Base-by-base conservation (phyloP, 257 asterid genomes). In the Nicotiana tomentosiformis region DNA sequence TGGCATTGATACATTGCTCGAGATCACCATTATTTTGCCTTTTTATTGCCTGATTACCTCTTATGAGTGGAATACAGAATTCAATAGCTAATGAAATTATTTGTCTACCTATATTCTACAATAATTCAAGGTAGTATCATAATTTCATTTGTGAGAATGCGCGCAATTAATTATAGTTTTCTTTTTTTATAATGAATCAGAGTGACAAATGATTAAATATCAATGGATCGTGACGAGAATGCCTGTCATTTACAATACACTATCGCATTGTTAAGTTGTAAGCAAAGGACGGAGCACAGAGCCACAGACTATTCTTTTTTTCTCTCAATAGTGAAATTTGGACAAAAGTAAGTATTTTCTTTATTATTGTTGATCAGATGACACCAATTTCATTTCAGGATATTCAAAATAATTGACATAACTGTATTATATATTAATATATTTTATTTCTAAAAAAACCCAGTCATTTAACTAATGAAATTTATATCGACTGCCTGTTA, bases 1-100 rank as follows among this genome's bases (percentile, higher is more conserved):
- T 26, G 29, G 12, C 37, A 12, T 14, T 67, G 80, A 60, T 66
- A 32, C 88, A 64, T 83, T 83, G 86, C 86, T 86, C 88, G 86
- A 86, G 86, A 79, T 61, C 37, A 14, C 78, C 80, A 69, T 62
- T 65, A 79, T 79, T 79, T 79, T 79, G 29, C 83, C 58, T 79
- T 79, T 65, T 58, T 79, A 60, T 23, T 62, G 61, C 8, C 39
- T 37, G 55, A 79, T 79, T 79, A 66, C n/a, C 66, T 57, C 56
- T 23, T 51, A 14, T 76, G 64, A 51, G 80, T 76, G 80, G 9
- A 51, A 76, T 76, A 49, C 64, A 49, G 9, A 76, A 51, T 76
- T 76, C 80, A 76, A 26, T 76, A 51, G 64, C 16, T 10, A 76
- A 16, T 76, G 80, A 7, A 51, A 76, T 51, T 26, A 51, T 49